Conservation (phyloP, 140 eudicot species). For the Cichorium intybus region DNA sequence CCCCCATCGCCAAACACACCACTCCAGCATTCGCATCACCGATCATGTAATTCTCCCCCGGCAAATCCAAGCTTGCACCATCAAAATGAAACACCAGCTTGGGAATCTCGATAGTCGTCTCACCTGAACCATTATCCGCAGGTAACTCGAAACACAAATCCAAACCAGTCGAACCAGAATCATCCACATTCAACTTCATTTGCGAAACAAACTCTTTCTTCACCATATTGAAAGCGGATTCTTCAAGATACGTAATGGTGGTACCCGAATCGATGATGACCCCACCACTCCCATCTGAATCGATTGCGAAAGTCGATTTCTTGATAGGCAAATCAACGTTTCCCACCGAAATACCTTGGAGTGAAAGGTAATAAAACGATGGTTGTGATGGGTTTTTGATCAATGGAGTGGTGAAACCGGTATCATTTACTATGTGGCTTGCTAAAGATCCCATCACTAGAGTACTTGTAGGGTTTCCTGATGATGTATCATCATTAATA, state of each 20-base stretch:
- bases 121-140: conserved; percentile 16
- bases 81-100: conserved; percentile 57
- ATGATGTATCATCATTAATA: conserved; percentile 45
- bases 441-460: conserved; percentile 61
- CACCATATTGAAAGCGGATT: conserved; percentile 47
- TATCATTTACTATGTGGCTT: not conserved
- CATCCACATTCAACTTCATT: conserved; percentile 52
- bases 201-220: conserved; percentile 54
- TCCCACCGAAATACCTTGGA: conserved; percentile 78
- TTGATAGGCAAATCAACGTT: conserved; percentile 45
- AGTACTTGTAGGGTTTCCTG: conserved; percentile 45
- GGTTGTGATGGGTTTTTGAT: conserved; percentile 59
- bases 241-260: conserved; percentile 68
- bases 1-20: conserved; percentile 85
- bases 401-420: conserved; percentile 45
- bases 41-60: conserved; percentile 71
- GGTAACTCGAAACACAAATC: conserved; percentile 70
- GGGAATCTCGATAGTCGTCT: conserved; percentile 52
- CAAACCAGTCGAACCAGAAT: conserved; percentile 57
- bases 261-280: conserved; percentile 91
- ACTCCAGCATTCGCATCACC: conserved; percentile 61
- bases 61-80: conserved; percentile 64
- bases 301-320: conserved; percentile 44
- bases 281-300: conserved; percentile 66
- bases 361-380: conserved; percentile 74